Base-by-base conservation (phyloP, 2,329 filamentous ascomycete genomes). In the Arthrobotrys musiformis region DNA sequence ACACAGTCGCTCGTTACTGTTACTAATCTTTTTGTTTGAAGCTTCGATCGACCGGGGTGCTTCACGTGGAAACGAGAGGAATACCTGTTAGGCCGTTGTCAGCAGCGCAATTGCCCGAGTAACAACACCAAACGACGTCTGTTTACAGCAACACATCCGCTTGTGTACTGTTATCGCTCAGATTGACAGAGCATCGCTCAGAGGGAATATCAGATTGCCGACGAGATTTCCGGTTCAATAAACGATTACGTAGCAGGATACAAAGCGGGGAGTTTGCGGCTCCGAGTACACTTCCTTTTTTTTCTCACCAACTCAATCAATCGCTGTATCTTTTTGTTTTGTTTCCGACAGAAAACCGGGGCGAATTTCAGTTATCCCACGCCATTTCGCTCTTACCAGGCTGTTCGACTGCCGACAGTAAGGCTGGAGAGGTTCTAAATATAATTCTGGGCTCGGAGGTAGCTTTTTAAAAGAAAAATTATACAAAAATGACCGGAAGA, bases 91-190 rank as follows among this genome's bases (percentile, higher is more conserved):
- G 35, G 17, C 26, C 17, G 24, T 19, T 58, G 26, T 28, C 33
- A 28, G 33, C 48, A 42, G 35, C 37, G 40, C 61, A 37, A 75
- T 75, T 75, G 70, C 70, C 70, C 54, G 70, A 74, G 70, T 75
- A 75, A 75, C 70, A 54, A 54, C 62, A 33, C 30, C 62, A 60
- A n/a, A 42, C 52, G 17, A 13, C 33, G 22, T 63, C 70, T 75
- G 70, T 75, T 75, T 75, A 75, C 70, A 48, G 63, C 70, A 68
- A 75, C 70, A 73, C 70, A 68, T 60, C 19, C 13, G 33, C 54
- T n/a, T n/a, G n/a, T n/a, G n/a, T n/a, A n/a, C n/a, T n/a, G 26
- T 17, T 8, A 33, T n/a, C 35, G 35, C 44, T 50, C 66, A 17
- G 54, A 17, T 30, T 24, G 50, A 42, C 64, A 9, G n/a, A 28